Conservation (phyloP, 2,329 filamentous ascomycete genomes). For the Cladophialophora carrionii region DNA sequence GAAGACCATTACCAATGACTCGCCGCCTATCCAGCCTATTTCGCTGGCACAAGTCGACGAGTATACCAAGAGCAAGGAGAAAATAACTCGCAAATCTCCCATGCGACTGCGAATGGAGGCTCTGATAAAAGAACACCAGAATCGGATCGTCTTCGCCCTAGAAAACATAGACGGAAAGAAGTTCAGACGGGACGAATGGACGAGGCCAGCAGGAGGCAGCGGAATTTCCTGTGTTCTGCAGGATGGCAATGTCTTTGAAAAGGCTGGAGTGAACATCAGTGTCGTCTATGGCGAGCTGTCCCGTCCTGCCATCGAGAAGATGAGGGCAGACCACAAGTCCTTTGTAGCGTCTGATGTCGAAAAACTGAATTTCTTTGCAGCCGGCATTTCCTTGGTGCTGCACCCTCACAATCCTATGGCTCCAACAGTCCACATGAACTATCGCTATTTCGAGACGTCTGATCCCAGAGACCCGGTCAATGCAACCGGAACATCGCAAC, state of each 20-base stretch:
- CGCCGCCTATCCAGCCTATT: slow-evolving; percentile 39
- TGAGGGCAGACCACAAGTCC: slow-evolving; percentile 93
- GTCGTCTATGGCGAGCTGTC: slow-evolving; percentile 92
- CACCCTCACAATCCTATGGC: slow-evolving; percentile 96
- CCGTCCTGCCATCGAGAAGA: slow-evolving; percentile 83
- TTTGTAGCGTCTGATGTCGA: slow-evolving; percentile 76
- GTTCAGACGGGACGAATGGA: slow-evolving; percentile 86
- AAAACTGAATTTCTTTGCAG: slow-evolving; percentile 90
- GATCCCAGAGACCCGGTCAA: slow-evolving; percentile 74
- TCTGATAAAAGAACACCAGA: slow-evolving; percentile 90
- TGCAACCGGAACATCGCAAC: slow-evolving; percentile 54
- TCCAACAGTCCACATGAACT: slow-evolving; percentile 96
- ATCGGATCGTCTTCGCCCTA: slow-evolving; percentile 80
- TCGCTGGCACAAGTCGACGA: slow-evolving; percentile 84
- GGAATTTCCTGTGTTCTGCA: slow-evolving; percentile 94
- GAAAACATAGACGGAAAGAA: slow-evolving; percentile 79
- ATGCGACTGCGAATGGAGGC: slow-evolving; percentile 98
- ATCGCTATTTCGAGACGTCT: slow-evolving; percentile 96
- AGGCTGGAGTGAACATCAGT: slow-evolving; percentile 92
- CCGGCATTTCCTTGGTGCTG: slow-evolving; percentile 87
- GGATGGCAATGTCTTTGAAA: slow-evolving; percentile 96
- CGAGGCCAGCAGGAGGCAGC: slow-evolving; percentile 82
- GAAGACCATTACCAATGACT: slow-evolving; percentile 30
- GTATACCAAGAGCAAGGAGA: slow-evolving; percentile 75
- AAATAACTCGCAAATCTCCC: slow-evolving; percentile 75